These are phyloP conservation scores for Marasmius fiardii DNA, from an alignment of 1,284 basidiomycete species.

Conservation along the genomic window DNA sequence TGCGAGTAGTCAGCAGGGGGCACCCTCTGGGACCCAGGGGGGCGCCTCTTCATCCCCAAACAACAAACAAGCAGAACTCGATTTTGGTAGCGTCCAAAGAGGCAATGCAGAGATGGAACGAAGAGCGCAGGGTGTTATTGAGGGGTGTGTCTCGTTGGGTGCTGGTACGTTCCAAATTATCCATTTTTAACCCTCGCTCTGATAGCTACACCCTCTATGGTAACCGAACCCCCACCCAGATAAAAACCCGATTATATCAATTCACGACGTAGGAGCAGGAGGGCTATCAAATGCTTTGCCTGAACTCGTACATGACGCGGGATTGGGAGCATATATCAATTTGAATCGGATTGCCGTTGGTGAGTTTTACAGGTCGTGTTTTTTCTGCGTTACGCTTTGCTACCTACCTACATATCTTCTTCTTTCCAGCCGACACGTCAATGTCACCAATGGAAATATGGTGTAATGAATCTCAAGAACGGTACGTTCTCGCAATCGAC, in stretches of 20 bases:
- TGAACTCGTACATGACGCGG: constrained; percentile 94
- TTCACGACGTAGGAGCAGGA: constrained; percentile 98
- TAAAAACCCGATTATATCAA: constrained; percentile 87
- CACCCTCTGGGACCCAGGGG: too few relatives aligned
- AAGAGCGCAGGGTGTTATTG: constrained; percentile 96
- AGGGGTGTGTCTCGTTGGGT: constrained; percentile 75
- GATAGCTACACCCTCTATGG: too few relatives aligned
- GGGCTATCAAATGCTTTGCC: constrained; percentile 96
- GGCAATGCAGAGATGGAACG: constrained; percentile 99
- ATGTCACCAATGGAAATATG: constrained; percentile 99
- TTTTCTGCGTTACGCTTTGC: neutral
- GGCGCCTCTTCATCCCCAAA: too few relatives aligned
- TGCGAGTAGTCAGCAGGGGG: constrained; percentile 75
- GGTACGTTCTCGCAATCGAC: constrained; percentile 90
- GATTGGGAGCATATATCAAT: constrained; percentile 65
- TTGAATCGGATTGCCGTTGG: neutral
- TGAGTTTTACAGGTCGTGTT: neutral
- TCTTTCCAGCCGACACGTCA: constrained; percentile 86
- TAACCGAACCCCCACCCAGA: constrained; percentile 19
- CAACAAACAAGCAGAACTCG: constrained; percentile 55
- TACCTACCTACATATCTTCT: constrained; percentile 56
- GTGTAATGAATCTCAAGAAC: constrained; percentile 99
- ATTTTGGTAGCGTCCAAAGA: constrained; percentile 96
- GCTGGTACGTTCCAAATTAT: constrained; percentile 13
- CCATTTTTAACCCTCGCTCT: too few relatives aligned